Evolutionary conservation across 805 yeast genomes (phyloP), one percentile per base, ranked within the genome.

Genomic region (Dipodascus albidus): DNA sequence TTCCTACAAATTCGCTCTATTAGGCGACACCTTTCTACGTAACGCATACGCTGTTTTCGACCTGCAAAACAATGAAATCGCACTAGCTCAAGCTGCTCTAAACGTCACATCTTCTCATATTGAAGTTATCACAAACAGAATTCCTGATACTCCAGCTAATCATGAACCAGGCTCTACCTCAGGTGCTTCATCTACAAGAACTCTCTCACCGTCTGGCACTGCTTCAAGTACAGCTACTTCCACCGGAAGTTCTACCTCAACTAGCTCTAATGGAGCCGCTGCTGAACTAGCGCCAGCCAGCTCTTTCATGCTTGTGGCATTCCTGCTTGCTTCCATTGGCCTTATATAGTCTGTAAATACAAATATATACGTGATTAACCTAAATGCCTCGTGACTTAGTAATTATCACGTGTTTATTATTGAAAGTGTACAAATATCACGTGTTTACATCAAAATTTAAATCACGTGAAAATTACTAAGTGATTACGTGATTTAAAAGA

Each of bases 41-140:
- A 74, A 78, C 41, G 83, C 82, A 2, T 86, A 85, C 62, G 75
- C 78, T 23, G 87, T 82, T 15, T 82, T 76, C 64, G 86, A 86
- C 64, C 68, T 83, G 50, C 87, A 82, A 22, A 75, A 75, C 59
- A 65, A 64, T 50, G 73, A 77, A 61, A 69, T 84, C 33, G 78
- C 83, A 0, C 57, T 85, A 53, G 88, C 83, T 17, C 76, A 73
- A 54, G 73, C 77, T 47, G 56, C 53, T 23, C 62, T 53, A 54
- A 59, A 65, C 57, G 56, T 53, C 15, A 53, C 63, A 24, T 60
- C 57, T 20, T 27, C 66, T 9, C 49, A 66, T n/a, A 15, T 47
- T 20, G 49, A 47, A 47, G 23, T 23, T 8, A 47, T 47, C 22
- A 38, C 17, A 3, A 14, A 38, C 20, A 38, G n/a, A 17, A 38